These are phyloP conservation scores for Hemileia vastatrix DNA, from an alignment of 1,284 basidiomycete genomes.

Conservation along the genomic window DNA sequence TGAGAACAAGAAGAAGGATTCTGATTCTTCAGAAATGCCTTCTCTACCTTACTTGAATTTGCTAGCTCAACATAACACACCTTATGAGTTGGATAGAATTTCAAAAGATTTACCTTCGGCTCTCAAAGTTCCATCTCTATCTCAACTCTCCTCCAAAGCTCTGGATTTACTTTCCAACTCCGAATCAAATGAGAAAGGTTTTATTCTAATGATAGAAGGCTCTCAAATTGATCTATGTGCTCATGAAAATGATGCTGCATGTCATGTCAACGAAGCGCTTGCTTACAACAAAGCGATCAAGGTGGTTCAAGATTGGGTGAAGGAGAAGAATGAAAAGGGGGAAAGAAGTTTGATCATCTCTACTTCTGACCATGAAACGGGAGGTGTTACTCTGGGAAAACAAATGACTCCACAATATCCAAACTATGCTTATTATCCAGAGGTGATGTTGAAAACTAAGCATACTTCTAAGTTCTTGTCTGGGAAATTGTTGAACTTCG, in stretches of 20 bases:
- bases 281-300: slow-evolving; percentile 32
- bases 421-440: too few species aligned
- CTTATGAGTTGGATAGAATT: too few species aligned
- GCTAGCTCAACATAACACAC: slow-evolving; percentile 29
- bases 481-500: slow-evolving; percentile 32
- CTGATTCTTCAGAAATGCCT: slow-evolving; percentile 1
- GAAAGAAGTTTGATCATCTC: slow-evolving; percentile 33
- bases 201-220: slow-evolving; percentile 37
- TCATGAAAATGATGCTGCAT: slow-evolving; percentile 36
- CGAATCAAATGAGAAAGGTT: slow-evolving; percentile 27
- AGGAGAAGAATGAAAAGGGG: slow-evolving; percentile 23
- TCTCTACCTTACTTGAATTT: slow-evolving; percentile 32
- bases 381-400: slow-evolving; percentile 34
- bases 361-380: slow-evolving; percentile 37
- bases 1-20: not conserved
- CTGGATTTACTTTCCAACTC: slow-evolving; percentile 26
- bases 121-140: too few species aligned
- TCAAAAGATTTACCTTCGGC: too few species aligned
- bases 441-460: too few species aligned
- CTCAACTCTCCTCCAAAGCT: slow-evolving; percentile 26
- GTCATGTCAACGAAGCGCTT: slow-evolving; percentile 32
- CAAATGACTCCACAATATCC: too few species aligned
- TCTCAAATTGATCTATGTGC: slow-evolving; percentile 38
- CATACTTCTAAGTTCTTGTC: slow-evolving; percentile 31
- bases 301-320: slow-evolving; percentile 27